Base-by-base conservation (phyloP, 345 rosid genomes). In the Citrus mangshanensis region DNA sequence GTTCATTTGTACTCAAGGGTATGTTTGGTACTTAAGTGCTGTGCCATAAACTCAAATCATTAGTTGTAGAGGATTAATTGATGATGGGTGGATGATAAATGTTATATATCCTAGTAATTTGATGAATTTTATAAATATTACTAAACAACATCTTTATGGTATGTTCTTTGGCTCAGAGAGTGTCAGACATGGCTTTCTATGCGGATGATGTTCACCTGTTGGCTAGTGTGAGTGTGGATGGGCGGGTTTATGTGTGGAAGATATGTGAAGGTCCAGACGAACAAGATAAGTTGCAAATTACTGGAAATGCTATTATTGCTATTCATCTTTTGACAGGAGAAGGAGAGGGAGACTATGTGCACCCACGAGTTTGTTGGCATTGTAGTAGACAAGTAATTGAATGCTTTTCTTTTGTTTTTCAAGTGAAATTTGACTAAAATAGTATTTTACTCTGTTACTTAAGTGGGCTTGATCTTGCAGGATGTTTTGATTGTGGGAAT, bases 291-390 rank as follows among this genome's bases (percentile, higher is more conserved):
- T 86, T 90, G 10, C 91, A 91, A 77, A 94, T 95, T 46, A 84
- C 89, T 60, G 98, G 92, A 78, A 85, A 81, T 68, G 80, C 83
- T 68, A 85, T 89, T 65, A 71, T 88, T 80, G 93, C 97, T 68
- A 83, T 93, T 84, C 95, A 93, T 77, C 87, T 96, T 70, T 60
- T 77, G 49, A 67, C 56, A 32, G 64, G 64, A 72, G 64, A 37
- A n/a, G 88, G 87, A 68, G 88, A 89, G 73, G 89, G 74, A 60
- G 91, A 91, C 63, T 71, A 83, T 51, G 82, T 80, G 66, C 93
- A 91, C 81, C 98, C 99, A 25, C 90, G 91, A 64, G 88, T 94
- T 66, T 96, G 97, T 83, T 96, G 99, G 99, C 98, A 96, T 79
- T 88, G 89, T 79, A 92, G 93, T 90, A 96, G 91, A 79, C 97